These are phyloP conservation scores for Cucurbitaria berberidis DNA, from an alignment of 2,329 filamentous ascomycete genomes.

Conservation along the genomic window DNA sequence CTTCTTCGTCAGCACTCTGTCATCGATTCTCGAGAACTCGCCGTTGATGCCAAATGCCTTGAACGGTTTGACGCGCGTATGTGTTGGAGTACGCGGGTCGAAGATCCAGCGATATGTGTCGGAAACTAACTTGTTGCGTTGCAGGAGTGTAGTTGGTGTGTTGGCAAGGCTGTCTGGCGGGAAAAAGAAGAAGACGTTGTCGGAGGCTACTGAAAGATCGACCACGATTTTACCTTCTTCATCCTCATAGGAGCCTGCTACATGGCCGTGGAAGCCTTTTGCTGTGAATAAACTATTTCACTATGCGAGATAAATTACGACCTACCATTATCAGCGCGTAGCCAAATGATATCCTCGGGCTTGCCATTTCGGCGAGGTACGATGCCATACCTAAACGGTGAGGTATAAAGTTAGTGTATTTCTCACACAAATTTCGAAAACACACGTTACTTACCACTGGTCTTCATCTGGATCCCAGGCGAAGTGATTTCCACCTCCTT, in stretches of 20 bases:
- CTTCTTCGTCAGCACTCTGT: constrained; percentile 49
- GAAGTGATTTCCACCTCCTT: constrained; percentile 50
- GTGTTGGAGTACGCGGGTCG: constrained; percentile 41
- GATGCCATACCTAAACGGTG: constrained; percentile 52
- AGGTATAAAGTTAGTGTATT: not conserved
- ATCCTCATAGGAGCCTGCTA: constrained; percentile 53
- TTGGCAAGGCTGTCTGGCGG: constrained; percentile 44
- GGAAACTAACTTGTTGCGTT: constrained; percentile 50
- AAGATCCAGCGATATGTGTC: constrained; percentile 51
- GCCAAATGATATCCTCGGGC: constrained; percentile 61
- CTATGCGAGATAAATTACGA: not conserved
- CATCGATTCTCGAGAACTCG: constrained; percentile 56
- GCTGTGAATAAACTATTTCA: not conserved
- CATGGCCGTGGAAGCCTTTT: constrained; percentile 51
- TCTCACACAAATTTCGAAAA: not conserved
- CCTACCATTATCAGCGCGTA: constrained; percentile 58
- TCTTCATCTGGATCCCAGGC: constrained; percentile 58
- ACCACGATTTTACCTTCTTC: constrained; percentile 46
- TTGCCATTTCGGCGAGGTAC: constrained; percentile 59
- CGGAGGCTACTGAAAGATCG: constrained; percentile 49
- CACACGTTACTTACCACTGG: constrained; percentile 46
- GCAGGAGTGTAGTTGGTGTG: constrained; percentile 43
- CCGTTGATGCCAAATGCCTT: constrained; percentile 48
- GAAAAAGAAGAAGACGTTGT: constrained; percentile 54
- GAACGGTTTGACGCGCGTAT: constrained; percentile 36